Percentiles rank a stretch among this genome's conserved stretches.
These are phyloP conservation scores for Linaria vulgaris DNA, from an alignment of 257 asterid species.

Conservation along the genomic window DNA sequence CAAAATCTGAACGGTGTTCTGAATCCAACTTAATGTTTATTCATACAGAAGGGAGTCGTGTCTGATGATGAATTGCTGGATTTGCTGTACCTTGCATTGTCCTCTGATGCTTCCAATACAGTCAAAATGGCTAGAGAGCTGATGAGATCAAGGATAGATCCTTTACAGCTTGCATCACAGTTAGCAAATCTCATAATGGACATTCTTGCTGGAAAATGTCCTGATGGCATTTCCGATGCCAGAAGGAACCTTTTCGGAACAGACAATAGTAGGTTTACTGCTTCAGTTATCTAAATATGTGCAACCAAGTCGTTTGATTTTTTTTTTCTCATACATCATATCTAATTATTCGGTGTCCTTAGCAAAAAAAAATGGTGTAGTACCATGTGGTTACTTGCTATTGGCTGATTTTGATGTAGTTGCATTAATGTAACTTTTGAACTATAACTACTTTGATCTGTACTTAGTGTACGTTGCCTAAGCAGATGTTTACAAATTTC, in stretches of 20 bases:
- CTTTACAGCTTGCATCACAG: conserved; percentile 85
- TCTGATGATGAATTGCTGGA: conserved; percentile 88
- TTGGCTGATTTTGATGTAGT: too few species aligned
- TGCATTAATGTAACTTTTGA: too few species aligned
- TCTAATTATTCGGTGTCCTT: too few species aligned
- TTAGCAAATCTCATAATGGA: conserved; percentile 87
- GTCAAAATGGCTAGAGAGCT: conserved; percentile 81
- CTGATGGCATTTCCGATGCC: conserved; percentile 47
- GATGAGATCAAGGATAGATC: conserved; percentile 79
- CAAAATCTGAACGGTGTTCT: not conserved
- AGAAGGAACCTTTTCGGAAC: conserved; percentile 47
- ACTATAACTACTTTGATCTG: too few species aligned
- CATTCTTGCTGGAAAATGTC: conserved; percentile 75
- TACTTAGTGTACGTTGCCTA: too few species aligned
- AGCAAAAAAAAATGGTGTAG: too few species aligned
- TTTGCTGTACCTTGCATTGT: conserved; percentile 70
- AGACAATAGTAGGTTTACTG: conserved; percentile 52
- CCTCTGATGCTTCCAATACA: conserved; percentile 82
- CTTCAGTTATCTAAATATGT: too few species aligned
- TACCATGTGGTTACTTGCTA: too few species aligned
- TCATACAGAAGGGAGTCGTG: conserved; percentile 76
- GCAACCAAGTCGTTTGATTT: too few species aligned
- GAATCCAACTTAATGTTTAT: conserved; percentile 21
- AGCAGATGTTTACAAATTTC: too few species aligned
- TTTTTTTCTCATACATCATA: too few species aligned